Conservation (phyloP, 2,329 filamentous ascomycete genomes). For the Aspergillus terreus region DNA sequence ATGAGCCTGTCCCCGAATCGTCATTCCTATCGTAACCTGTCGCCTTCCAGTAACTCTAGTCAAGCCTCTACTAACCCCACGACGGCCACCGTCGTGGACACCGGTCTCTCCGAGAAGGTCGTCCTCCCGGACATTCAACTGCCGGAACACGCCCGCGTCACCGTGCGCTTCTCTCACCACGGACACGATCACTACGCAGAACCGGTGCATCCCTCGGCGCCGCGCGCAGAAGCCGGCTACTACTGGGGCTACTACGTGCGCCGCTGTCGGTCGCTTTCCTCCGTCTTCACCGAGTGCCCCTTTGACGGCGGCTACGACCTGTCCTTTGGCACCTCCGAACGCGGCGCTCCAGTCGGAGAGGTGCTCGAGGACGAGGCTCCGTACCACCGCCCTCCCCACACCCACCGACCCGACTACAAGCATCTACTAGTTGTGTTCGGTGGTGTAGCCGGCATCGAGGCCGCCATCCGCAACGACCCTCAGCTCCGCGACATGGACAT, state of each 20-base stretch:
- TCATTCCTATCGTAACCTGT: constrained; percentile 25
- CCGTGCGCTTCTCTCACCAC: constrained; percentile 58
- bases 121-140: constrained; percentile 56
- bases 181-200: constrained; percentile 43
- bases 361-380: constrained; percentile 38
- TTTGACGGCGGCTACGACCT: constrained; percentile 77
- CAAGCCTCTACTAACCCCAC: not conserved
- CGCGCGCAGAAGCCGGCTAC: constrained; percentile 72
- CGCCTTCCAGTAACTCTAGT: not conserved
- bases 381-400: not conserved
- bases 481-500: constrained; percentile 61
- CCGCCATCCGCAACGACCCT: constrained; percentile 62
- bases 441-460: constrained; percentile 74
- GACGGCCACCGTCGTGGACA: constrained; percentile 42
- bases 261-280: constrained; percentile 61
- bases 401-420: constrained; percentile 41
- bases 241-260: constrained; percentile 83
- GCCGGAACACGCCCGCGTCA: constrained; percentile 69
- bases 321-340: constrained; percentile 79
- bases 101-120: constrained; percentile 46
- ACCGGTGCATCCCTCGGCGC: constrained; percentile 64
- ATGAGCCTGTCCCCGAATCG: constrained; percentile 33
- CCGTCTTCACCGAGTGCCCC: constrained; percentile 72
- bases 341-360: constrained; percentile 52
- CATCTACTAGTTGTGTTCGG: constrained; percentile 78